Evolutionary conservation across 257 asterid species (phyloP).

Genomic region (Solanum rostratum): DNA sequence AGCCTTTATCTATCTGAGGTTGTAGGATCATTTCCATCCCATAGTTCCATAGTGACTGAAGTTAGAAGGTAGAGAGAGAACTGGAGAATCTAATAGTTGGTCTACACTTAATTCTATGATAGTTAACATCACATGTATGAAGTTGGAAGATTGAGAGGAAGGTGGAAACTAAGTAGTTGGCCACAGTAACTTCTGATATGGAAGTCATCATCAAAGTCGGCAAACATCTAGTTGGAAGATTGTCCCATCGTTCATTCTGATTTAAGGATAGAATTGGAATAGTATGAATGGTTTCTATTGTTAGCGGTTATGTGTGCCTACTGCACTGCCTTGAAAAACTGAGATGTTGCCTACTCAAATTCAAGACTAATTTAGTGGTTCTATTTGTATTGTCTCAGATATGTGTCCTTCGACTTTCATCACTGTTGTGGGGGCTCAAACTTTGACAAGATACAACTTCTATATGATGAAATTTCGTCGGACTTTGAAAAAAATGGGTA

Average conservation of each 20-base stretch:
- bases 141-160: background rate
- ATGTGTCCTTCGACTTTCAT: constrained; percentile 88
- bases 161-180: background rate
- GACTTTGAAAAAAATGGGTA: constrained; percentile 92
- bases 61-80: background rate
- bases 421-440: constrained; percentile 69
- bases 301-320: background rate
- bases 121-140: background rate
- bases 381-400: constrained; percentile 37
- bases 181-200: background rate
- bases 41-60: background rate
- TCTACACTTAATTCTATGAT: background rate
- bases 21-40: background rate
- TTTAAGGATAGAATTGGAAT: background rate
- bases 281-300: background rate
- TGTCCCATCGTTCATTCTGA: background rate
- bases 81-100: background rate
- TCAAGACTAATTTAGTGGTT: background rate
- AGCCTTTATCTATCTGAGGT: background rate
- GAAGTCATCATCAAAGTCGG: background rate
- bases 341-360: background rate
- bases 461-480: constrained; percentile 58
- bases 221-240: background rate
- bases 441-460: constrained; percentile 69
- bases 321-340: background rate